Base-by-base conservation (phyloP, 129 eudicot genomes). In the Scalesia atractyloides region DNA sequence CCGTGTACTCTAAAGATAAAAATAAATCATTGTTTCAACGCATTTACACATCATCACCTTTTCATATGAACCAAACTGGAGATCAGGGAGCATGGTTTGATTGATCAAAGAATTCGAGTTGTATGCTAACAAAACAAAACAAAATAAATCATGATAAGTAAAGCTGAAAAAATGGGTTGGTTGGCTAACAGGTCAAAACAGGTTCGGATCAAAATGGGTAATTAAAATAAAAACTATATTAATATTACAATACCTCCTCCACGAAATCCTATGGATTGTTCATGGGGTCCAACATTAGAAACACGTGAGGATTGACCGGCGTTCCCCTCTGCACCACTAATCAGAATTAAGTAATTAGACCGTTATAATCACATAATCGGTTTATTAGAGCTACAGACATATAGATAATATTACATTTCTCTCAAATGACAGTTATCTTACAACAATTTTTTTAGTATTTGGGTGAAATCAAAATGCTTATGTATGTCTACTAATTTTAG, bases 261-360 rank as follows among this genome's bases (percentile, higher is more conserved):
- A 64, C 83, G 87, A 66, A 79, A 89, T 80, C 81, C 96, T 62
- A 80, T 84, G 69, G 91, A 80, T 58, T 89, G 96, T 77, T 92
- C 92, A 61, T 84, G 75, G 19, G 72, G 82, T 78, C 73, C 86
- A 68, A 79, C 64, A 52, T 85, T 85, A 52, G 89, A 73, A 71
- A 66, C 75, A 54, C 79, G 81, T 49, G 91, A 82, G 53, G 90
- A 64, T 75, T 77, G 86, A 3, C 76, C 73, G 17, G 75, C 50
- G 50, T 75, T 87, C 43, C 76, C 77, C 74, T 85, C 96, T 62
- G 89, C 61, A 71, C 84, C 90, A 77, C 92, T 89, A 86, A 36
- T 69, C 78, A 71, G 52, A 66, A 58, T 47, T 22, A 60, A 48
- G 68, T 54, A 41, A 41, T 49, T 17, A 76, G 66, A 84, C 61